Evolutionary conservation across 2,329 filamentous ascomycete genomes (phyloP), one percentile per base, ranked within the genome.

Genomic region (Talaromyces sp.): DNA sequence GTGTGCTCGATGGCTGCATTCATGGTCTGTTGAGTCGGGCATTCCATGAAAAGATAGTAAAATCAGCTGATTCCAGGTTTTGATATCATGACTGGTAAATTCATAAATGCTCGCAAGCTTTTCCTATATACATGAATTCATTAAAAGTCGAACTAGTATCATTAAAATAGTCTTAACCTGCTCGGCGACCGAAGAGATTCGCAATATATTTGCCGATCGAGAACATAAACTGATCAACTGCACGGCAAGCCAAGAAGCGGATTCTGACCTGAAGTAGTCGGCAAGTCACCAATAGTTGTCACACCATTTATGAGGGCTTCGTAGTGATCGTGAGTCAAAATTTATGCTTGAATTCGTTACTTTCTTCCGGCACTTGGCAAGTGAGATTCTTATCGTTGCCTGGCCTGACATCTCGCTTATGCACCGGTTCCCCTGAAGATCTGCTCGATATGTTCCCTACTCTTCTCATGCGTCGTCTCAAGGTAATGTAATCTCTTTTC

Each of bases 401-500:
- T 41, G 17, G 13, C 15, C 19, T 39, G 31, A 13, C 27, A 17
- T 60, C n/a, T 33, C n/a, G 41, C 11, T 35, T 66, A 73, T 56
- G 75, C 72, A 67, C 70, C 73, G 17, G 80, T 79, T 22, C 81
- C 82, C 74, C 86, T 86, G 73, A 98, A 85, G 75, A 98, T 94
- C 78, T 93, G 90, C 76, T 97, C 90, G 70, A 98, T 90, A 74
- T 97, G 92, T 70, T 93, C 89, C 71, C 90, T 89, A 79, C 93
- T 97, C 74, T 98, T 99, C 82, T 96, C 93, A 76, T 92, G 90
- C 59, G 95, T 98, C 65, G 92, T 96, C 82, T 98, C 94, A 52
- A 98, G 84, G 75, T 97, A 98, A 71, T 94, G 87, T 72, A 97
- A 83, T 78, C 92, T 93, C 85, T 98, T 96, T 70, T 91, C 89